Evolutionary conservation across 108 stramenopile genomes (phyloP), one percentile per base, ranked within the genome.

Genomic region (Skeletonema costatum): DNA sequence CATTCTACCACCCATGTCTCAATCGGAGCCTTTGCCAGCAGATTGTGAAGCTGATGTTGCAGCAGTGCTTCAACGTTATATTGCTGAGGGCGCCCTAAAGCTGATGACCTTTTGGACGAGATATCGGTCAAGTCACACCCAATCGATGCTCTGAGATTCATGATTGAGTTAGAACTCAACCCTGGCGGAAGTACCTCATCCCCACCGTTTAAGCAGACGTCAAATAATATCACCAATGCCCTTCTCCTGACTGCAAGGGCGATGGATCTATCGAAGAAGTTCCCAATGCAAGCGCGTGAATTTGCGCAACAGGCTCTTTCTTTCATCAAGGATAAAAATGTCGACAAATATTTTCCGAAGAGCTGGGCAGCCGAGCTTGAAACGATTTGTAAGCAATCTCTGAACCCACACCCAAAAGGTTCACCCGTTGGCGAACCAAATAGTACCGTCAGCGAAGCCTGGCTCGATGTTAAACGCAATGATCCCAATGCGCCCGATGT

Each of bases 81-180:
- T 33, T 30, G 46, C 50, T 39, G 68, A 70, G 29, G 68, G 68
- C 14, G 32, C 68, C 17, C 48, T 70, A 70, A 70, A 17, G 53
- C 68, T 56, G 68, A 70, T 56, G 68, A 70, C 35, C 53, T 70
- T 17, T 33, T 70, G 50, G 68, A 70, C n/a, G 68, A 70, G 33
- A 70, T 70, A 6, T 19, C 32, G 17, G n/a, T 30, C n/a, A 14
- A 17, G n/a, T 33, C 53, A 32, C 9, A 1, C 29, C 2, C 51
- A 17, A 70, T 58, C 19, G 42, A 42, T 35, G 68, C 68, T 14
- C 16, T 70, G 30, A 50, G 68, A 32, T 70, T 70, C 19, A 33
- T 70, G 51, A 58, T 70, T 4, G 51, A 70, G 35, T 16, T 56
- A 17, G 68, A 70, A 33, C 50, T 70, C 5, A 35, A 70, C 32